A percentile compares a stretch with the other conserved stretches of the same genome.
These are phyloP conservation scores for Anisodus tanguticus DNA, from an alignment of 257 asterid genomes.

Conservation along the genomic window DNA sequence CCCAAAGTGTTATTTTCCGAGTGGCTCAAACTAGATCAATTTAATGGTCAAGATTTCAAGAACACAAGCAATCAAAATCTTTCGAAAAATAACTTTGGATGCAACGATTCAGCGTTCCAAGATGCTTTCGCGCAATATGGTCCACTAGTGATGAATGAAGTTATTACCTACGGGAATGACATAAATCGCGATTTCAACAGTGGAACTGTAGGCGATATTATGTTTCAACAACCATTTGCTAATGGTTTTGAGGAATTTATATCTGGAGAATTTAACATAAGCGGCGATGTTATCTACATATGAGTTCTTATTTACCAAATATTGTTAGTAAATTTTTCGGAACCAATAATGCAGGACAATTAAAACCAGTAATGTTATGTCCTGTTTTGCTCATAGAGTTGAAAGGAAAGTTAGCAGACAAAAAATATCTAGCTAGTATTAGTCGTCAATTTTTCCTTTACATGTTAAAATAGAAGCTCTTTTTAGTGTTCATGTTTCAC, in stretches of 20 bases:
- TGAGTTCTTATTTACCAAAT: constrained; percentile 31
- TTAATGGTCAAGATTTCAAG: constrained; percentile 31
- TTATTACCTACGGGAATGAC: constrained; percentile 33
- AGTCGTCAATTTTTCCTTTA: constrained; percentile 20
- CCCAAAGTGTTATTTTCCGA: constrained; percentile 74
- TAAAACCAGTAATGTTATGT: constrained; percentile 4
- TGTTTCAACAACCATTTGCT: constrained; percentile 46
- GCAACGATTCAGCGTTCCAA: constrained; percentile 37
- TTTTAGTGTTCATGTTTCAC: background rate
- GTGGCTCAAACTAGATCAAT: constrained; percentile 65
- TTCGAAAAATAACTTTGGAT: constrained; percentile 25
- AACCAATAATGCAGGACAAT: constrained; percentile 16
- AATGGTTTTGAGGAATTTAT: constrained; percentile 44
- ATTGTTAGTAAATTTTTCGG: background rate
- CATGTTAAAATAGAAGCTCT: constrained; percentile 25
- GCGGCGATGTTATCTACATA: constrained; percentile 39
- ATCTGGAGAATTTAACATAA: constrained; percentile 45
- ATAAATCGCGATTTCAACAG: constrained; percentile 28
- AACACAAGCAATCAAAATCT: constrained; percentile 21
- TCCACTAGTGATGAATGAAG: constrained; percentile 38
- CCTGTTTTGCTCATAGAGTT: background rate
- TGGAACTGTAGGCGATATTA: constrained; percentile 34
- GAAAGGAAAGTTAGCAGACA: background rate
- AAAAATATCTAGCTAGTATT: background rate
- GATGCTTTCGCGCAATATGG: constrained; percentile 40